These are phyloP conservation scores for Mycena floridula DNA, from an alignment of 768 basidiomycete genomes.

Conservation along the genomic window DNA sequence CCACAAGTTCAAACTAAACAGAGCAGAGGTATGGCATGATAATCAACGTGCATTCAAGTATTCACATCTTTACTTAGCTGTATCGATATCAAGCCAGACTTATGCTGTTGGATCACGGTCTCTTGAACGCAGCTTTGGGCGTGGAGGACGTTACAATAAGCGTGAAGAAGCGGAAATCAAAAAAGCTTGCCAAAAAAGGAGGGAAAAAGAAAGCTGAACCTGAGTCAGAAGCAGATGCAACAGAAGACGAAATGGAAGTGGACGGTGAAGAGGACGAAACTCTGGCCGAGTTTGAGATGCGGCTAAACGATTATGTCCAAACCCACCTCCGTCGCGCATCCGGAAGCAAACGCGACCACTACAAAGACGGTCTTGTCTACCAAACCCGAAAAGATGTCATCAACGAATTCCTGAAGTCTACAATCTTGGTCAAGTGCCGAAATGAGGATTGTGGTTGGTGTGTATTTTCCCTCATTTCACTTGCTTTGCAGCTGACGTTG, in stretches of 20 bases:
- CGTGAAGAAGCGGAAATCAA: constrained; percentile 15
- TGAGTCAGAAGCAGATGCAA: constrained; percentile 29
- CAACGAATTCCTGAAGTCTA: constrained; percentile 68
- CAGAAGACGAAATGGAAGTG: constrained; percentile 26
- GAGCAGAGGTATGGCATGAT: constrained; percentile 48
- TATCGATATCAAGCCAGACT: constrained; percentile 84
- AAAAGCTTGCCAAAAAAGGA: constrained; percentile 22
- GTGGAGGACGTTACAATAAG: constrained; percentile 63
- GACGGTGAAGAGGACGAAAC: constrained; percentile 43
- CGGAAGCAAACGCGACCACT: constrained; percentile 66
- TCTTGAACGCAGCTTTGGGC: constrained; percentile 73
- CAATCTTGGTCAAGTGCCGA: constrained; percentile 68
- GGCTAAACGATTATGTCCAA: constrained; percentile 62
- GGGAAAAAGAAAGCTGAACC: constrained; percentile 25
- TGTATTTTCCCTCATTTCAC: constrained; percentile 25
- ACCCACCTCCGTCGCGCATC: constrained; percentile 43
- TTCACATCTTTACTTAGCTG: constrained; percentile 38
- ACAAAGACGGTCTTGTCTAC: constrained; percentile 86
- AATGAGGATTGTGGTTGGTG: constrained; percentile 77
- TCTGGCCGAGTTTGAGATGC: constrained; percentile 50
- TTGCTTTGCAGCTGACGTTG: constrained; percentile 5
- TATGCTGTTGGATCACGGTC: constrained; percentile 82
- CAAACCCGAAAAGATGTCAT: constrained; percentile 82
- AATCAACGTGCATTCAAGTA: not conserved
- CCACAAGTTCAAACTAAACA: constrained; percentile 80